phyloP scores from a whole-genome alignment of 768 basidiomycete species.

The Pholiota conissans region DNA sequence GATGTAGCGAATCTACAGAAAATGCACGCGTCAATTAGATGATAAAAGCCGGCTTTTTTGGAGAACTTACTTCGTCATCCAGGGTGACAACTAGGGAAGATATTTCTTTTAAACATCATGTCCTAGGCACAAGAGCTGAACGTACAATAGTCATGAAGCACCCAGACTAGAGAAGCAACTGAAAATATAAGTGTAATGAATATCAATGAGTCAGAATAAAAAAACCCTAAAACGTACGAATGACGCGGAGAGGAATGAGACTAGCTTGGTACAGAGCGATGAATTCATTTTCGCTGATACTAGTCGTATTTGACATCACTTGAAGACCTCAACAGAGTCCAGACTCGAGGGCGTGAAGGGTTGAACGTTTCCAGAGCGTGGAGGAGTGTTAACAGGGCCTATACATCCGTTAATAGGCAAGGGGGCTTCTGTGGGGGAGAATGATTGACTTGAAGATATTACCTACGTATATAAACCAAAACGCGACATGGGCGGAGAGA shows the following conservation, averaged over 20 bases:
- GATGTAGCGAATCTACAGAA: constrained; percentile 32
- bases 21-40: neutral
- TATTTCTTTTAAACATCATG: neutral
- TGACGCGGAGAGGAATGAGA: neutral
- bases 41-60: neutral
- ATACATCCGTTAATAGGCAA: neutral
- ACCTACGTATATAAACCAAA: neutral
- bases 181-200: neutral
- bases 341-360: neutral
- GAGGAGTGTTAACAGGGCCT: neutral
- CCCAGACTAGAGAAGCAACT: constrained; percentile 10
- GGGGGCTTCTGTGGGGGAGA: neutral
- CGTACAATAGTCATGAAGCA: constrained; percentile 25
- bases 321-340: neutral
- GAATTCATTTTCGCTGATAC: neutral
- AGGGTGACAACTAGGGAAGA: constrained; percentile 18
- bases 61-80: constrained; percentile 22
- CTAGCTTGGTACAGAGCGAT: neutral
- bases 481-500: neutral
- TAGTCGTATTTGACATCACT: no score
- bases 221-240: neutral
- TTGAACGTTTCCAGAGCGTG: neutral
- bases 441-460: neutral
- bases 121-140: neutral
- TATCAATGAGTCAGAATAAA: neutral